These are phyloP conservation scores for Colletotrichum godetiae DNA, from an alignment of 2,329 filamentous ascomycete genomes.

Conservation along the genomic window DNA sequence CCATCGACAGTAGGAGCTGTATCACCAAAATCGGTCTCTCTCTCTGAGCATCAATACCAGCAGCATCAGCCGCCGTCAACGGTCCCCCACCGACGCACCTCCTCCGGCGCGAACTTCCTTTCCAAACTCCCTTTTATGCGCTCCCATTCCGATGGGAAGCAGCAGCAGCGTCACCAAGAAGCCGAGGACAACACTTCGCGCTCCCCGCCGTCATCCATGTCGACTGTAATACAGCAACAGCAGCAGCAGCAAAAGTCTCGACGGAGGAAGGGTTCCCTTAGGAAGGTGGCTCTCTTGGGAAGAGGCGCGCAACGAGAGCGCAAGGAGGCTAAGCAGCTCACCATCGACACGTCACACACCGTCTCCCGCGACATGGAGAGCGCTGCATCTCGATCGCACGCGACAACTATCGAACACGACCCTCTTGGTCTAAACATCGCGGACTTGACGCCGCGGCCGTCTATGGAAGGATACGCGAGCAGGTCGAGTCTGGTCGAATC, in stretches of 20 bases:
- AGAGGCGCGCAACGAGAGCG: slow-evolving; percentile 74
- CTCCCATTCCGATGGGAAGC: slow-evolving; percentile 45
- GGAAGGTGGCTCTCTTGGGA: slow-evolving; percentile 87
- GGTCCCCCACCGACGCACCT: slow-evolving; percentile 53
- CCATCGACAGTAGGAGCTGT: background rate
- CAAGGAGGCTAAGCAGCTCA: slow-evolving; percentile 61
- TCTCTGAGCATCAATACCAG: background rate
- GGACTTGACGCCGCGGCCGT: slow-evolving; percentile 57
- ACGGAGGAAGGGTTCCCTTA: slow-evolving; percentile 83
- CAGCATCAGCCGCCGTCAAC: background rate
- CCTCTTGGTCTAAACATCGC: slow-evolving; percentile 60
- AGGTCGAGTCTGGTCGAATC: slow-evolving; percentile 42
- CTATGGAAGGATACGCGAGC: slow-evolving; percentile 58
- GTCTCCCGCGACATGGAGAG: slow-evolving; percentile 36
- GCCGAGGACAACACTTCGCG: slow-evolving; percentile 47
- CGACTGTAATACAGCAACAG: slow-evolving; percentile 48
- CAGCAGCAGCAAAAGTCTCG: slow-evolving; percentile 64
- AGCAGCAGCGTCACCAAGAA: slow-evolving; percentile 37
- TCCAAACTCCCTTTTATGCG: slow-evolving; percentile 78
- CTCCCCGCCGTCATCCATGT: slow-evolving; percentile 41
- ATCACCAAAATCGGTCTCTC: background rate
- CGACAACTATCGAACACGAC: slow-evolving; percentile 40
- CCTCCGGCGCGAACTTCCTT: slow-evolving; percentile 72
- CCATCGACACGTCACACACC: slow-evolving; percentile 53
- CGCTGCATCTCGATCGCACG: background rate